phyloP scores from a whole-genome alignment of 208 protist species.

The Leishmania mexicana region DNA sequence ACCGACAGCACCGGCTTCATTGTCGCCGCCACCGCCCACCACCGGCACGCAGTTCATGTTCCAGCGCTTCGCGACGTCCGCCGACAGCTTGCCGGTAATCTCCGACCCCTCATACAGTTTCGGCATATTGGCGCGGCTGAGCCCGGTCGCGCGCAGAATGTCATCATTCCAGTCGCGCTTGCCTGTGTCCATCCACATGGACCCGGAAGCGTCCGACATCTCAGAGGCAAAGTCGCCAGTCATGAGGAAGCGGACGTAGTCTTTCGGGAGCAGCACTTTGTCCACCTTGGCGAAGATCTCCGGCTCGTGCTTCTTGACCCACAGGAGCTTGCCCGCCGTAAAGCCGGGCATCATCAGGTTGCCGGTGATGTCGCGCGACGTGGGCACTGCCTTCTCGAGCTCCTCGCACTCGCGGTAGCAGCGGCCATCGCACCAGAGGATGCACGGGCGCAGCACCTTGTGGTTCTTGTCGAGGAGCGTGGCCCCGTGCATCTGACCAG shows the following conservation, averaged over 20 bases:
- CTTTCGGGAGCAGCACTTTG: slow-evolving; percentile 80
- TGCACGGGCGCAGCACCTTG: slow-evolving; percentile 74
- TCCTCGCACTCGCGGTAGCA: slow-evolving; percentile 68
- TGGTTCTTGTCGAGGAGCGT: slow-evolving; percentile 64
- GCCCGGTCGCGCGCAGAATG: slow-evolving; percentile 62
- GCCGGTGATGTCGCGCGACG: slow-evolving; percentile 62
- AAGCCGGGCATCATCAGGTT: slow-evolving; percentile 89
- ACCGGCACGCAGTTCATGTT: slow-evolving; percentile 64
- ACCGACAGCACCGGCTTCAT: slow-evolving; percentile 74
- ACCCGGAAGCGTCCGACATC: slow-evolving; percentile 74
- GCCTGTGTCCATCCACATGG: slow-evolving; percentile 75
- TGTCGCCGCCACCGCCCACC: slow-evolving; percentile 76
- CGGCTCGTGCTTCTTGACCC: slow-evolving; percentile 75
- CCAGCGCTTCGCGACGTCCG: slow-evolving; percentile 47
- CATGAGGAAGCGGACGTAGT: slow-evolving; percentile 74
- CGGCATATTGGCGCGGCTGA: slow-evolving; percentile 70
- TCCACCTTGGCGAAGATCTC: slow-evolving; percentile 54
- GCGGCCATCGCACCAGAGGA: slow-evolving; percentile 82
- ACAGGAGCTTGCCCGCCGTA: slow-evolving; percentile 78
- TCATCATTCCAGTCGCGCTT: slow-evolving; percentile 73
- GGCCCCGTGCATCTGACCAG: slow-evolving; percentile 75
- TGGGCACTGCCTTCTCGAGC: slow-evolving; percentile 61
- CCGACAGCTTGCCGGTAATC: slow-evolving; percentile 52
- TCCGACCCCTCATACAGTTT: slow-evolving; percentile 72
- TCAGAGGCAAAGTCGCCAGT: slow-evolving; percentile 72